Percentiles rank a stretch among this genome's conserved stretches.
These are phyloP conservation scores for Elaeagnus macrophylla DNA, from an alignment of 306 rosid species.

Conservation along the genomic window DNA sequence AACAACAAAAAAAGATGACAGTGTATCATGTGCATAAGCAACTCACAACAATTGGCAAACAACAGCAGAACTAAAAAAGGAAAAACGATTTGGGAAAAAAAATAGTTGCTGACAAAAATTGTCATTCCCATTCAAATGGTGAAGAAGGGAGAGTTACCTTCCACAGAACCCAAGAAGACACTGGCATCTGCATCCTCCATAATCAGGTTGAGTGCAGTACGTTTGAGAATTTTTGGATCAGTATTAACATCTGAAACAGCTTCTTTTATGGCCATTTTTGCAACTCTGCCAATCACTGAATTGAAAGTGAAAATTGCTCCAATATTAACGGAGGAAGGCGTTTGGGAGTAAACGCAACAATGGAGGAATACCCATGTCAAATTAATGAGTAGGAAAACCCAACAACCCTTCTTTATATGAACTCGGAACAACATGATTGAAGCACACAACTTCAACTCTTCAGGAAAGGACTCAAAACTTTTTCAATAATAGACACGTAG, in stretches of 20 bases:
- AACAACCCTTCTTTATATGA: conserved; percentile 24
- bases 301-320: conserved; percentile 68
- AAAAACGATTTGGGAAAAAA: too few relatives aligned
- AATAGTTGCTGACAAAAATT: too few relatives aligned
- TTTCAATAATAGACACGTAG: too few relatives aligned
- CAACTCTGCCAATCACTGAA: conserved; percentile 76
- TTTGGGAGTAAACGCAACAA: conserved; percentile 33
- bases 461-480: too few relatives aligned
- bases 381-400: conserved; percentile 22
- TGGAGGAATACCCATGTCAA: conserved; percentile 40
- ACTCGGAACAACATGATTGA: too few relatives aligned
- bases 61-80: too few relatives aligned
- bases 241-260: conserved; percentile 71
- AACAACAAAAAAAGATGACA: too few relatives aligned
- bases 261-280: conserved; percentile 55
- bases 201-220: conserved; percentile 42
- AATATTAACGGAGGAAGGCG: conserved; percentile 54
- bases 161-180: conserved; percentile 69
- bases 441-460: too few relatives aligned
- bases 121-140: neutral
- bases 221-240: conserved; percentile 52
- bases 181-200: conserved; percentile 47
- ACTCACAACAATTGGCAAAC: neutral
- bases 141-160: conserved; percentile 37
- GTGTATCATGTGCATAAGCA: too few relatives aligned